Evolutionary conservation across 495 filamentous ascomycete species (phyloP).

Genomic region (Lentithecium fluviatile): DNA sequence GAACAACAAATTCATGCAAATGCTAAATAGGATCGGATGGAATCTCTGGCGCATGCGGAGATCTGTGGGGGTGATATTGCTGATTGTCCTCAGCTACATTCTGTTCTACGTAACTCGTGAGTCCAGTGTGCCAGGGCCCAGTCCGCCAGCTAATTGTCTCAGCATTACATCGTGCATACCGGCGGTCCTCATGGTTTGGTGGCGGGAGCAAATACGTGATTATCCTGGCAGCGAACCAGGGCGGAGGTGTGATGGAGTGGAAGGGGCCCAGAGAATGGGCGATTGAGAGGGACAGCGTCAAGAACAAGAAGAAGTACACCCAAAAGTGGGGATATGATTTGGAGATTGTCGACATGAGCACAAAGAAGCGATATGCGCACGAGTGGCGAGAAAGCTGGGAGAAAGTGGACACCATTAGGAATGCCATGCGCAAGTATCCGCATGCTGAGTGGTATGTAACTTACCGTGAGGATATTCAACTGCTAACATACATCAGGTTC

Average conservation of each 20-base stretch:
- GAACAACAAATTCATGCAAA: constrained; percentile 38
- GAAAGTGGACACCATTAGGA: constrained; percentile 93
- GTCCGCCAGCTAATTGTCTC: constrained; percentile 15
- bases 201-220: constrained; percentile 91
- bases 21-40: constrained; percentile 42
- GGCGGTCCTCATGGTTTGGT: constrained; percentile 61
- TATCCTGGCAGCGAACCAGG: constrained; percentile 88
- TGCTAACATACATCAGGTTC: constrained; percentile 62
- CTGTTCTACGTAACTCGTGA: constrained; percentile 69
- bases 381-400: constrained; percentile 99
- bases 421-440: constrained; percentile 88
- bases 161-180: constrained; percentile 52
- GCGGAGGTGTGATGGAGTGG: constrained; percentile 98
- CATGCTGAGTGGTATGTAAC: constrained; percentile 84
- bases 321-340: constrained; percentile 90
- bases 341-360: constrained; percentile 96
- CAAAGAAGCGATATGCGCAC: constrained; percentile 97
- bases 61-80: constrained; percentile 56
- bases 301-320: constrained; percentile 89
- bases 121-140: constrained; percentile 50
- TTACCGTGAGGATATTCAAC: neutral
- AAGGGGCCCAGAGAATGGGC: constrained; percentile 98
- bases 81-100: constrained; percentile 62
- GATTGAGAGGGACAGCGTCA: constrained; percentile 91
- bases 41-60: constrained; percentile 56